A percentile compares a stretch with the other conserved stretches of the same genome.
Evolutionary conservation across 2,329 filamentous ascomycete genomes (phyloP).

Genomic region (Alternaria triticimaculans): DNA sequence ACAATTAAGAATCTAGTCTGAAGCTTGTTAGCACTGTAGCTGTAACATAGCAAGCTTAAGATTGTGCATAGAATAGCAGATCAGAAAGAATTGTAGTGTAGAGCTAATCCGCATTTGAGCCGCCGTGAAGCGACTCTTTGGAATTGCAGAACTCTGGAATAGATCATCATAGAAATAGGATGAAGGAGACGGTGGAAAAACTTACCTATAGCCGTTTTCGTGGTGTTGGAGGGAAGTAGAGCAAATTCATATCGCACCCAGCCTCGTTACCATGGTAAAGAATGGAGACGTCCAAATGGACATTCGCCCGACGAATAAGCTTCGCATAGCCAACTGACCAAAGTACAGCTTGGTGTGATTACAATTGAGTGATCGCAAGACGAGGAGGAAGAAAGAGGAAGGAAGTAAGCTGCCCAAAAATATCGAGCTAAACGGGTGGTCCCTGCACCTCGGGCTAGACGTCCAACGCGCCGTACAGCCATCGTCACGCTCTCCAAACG

Average conservation of each 20-base stretch:
- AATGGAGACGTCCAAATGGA: neutral
- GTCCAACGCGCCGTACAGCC: slow-evolving; percentile 10
- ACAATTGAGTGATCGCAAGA: neutral
- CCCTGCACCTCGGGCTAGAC: slow-evolving; percentile 15
- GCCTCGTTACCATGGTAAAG: neutral
- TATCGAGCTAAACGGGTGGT: slow-evolving; percentile 17
- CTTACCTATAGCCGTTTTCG: slow-evolving; percentile 18
- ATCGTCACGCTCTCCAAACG: slow-evolving; percentile 16
- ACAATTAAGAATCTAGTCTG: neutral
- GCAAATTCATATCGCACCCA: neutral
- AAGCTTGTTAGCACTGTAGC: slow-evolving; percentile 18
- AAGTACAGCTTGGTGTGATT: neutral
- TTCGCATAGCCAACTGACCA: neutral
- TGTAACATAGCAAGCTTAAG: slow-evolving; percentile 3
- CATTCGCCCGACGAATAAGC: neutral
- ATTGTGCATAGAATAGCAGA: slow-evolving; percentile 39
- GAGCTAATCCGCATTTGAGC: slow-evolving; percentile 54
- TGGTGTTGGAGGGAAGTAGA: neutral
- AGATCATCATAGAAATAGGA: slow-evolving; percentile 49
- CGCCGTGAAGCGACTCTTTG: slow-evolving; percentile 46
- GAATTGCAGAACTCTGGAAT: slow-evolving; percentile 60
- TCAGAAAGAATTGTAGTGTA: slow-evolving; percentile 56
- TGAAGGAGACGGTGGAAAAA: neutral
- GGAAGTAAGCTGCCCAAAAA: slow-evolving; percentile 4
- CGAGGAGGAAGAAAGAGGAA: neutral